Base-by-base conservation (phyloP, 164 flowering plant species). In the Protea cynaroides region DNA sequence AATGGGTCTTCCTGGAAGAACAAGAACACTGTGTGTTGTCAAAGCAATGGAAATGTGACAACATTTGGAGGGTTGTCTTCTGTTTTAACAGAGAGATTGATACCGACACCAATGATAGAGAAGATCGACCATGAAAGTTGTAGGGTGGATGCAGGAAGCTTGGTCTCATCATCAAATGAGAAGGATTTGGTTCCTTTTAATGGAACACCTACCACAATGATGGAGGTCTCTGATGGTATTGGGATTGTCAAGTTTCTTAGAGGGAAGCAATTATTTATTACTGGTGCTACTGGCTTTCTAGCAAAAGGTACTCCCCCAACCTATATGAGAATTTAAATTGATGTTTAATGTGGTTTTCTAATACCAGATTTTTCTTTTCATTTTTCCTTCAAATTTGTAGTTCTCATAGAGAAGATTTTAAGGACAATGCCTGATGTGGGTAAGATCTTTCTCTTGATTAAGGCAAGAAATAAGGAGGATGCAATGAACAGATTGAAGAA, bases 221-320 rank as follows among this genome's bases (percentile, higher is more conserved):
- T 73, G 63, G 86, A 76, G 49, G 23, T 67, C 62, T 72, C 81
- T 21, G 81, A 78, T 19, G 97, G 92, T 0, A 78, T 94, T 72
- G 98, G 98, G 1, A 90, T 94, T 74, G 83, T 84, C 60, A 77
- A 75, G 29, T 94, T 82, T 69, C 92, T 94, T 15, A 68, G 69
- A 69, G 97, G 93, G 36, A 94, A 90, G 65, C 18, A 63, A 8
- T 81, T 94, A 56, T 75, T 94, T 43, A 78, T 94, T 12, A 94
- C 97, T 64, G 97, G 98, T 64, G 91, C 89, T 47, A 94, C 98
- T 71, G 97, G 98, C 4, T 90, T 94, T 74, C 63, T 94, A 19
- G 97, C 86, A 9, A 94, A 94, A 86, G 98, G 96, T 90, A 63
- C 46, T 40, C 14, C 46, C 14, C 8, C 4, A 8, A 8, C 9